A percentile compares a stretch with the other conserved stretches of the same genome.
Conservation (phyloP, 169 alveolate genomes). For the Babesia bovis region DNA sequence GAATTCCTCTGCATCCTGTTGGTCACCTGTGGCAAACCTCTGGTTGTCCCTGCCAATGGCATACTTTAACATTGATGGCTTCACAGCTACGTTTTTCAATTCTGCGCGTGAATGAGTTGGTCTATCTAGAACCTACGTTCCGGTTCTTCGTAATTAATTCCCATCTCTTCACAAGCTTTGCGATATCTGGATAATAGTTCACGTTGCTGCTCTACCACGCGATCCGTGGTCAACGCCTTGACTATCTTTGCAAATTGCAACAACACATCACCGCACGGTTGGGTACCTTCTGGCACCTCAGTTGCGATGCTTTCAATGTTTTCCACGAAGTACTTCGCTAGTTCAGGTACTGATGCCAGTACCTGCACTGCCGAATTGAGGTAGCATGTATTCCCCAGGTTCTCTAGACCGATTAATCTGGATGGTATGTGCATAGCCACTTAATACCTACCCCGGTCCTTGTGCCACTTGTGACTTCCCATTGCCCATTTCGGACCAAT, state of each 20-base stretch:
- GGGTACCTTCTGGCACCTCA: neutral
- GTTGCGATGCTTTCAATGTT: constrained; percentile 25
- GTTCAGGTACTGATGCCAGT: constrained; percentile 25
- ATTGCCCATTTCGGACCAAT: constrained; percentile 77
- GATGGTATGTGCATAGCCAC: constrained; percentile 38
- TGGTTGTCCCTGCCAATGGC: constrained; percentile 28
- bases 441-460: constrained; percentile 63
- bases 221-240: constrained; percentile 20
- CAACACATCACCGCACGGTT: constrained; percentile 36
- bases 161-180: constrained; percentile 10
- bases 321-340: constrained; percentile 25
- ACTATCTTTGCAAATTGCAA: constrained; percentile 56
- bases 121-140: neutral
- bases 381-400: constrained; percentile 86
- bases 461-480: constrained; percentile 40
- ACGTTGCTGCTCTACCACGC: constrained; percentile 13
- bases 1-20: constrained; percentile 67
- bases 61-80: constrained; percentile 50
- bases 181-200: constrained; percentile 20
- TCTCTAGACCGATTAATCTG: constrained; percentile 76
- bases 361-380: constrained; percentile 79
- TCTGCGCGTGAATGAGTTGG: neutral
- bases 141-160: constrained; percentile 34
- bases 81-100: constrained; percentile 27
- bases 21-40: constrained; percentile 33